Conservation (phyloP, 2,329 filamentous ascomycete genomes). For the Cercospora sp. region DNA sequence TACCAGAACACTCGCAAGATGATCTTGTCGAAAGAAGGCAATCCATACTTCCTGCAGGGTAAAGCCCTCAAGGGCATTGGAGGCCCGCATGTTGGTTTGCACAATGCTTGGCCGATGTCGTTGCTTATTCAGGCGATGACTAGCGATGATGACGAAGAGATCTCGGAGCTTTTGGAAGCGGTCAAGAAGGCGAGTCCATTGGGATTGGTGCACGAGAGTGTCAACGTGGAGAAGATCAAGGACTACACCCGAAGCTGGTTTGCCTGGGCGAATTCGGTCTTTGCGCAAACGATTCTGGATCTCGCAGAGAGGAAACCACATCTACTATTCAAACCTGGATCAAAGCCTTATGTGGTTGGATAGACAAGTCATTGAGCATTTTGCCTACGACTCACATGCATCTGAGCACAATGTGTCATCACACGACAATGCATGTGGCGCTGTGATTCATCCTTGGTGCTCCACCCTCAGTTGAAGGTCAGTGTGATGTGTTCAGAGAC, state of each 20-base stretch:
- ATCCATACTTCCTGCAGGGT: constrained; percentile 86
- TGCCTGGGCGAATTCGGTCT: constrained; percentile 96
- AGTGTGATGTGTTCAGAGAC: too few species aligned
- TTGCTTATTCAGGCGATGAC: constrained; percentile 90
- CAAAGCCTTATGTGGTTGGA: constrained; percentile 56
- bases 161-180: constrained; percentile 67
- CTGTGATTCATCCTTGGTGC: too few species aligned
- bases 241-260: constrained; percentile 92
- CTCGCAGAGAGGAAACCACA: constrained; percentile 85
- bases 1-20: constrained; percentile 89
- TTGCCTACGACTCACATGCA: too few species aligned
- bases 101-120: constrained; percentile 96
- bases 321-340: constrained; percentile 72
- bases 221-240: constrained; percentile 71
- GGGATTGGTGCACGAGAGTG: constrained; percentile 87
- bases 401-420: too few species aligned
- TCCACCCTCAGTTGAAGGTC: too few species aligned
- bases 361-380: neutral
- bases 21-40: constrained; percentile 71
- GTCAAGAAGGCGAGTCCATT: constrained; percentile 75
- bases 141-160: constrained; percentile 78
- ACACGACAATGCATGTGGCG: too few species aligned
- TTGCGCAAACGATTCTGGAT: constrained; percentile 88
- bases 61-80: constrained; percentile 82
- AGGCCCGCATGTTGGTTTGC: constrained; percentile 77